phyloP scores from a whole-genome alignment of 1,284 basidiomycete genomes.

The Apiotrichum porosum region DNA sequence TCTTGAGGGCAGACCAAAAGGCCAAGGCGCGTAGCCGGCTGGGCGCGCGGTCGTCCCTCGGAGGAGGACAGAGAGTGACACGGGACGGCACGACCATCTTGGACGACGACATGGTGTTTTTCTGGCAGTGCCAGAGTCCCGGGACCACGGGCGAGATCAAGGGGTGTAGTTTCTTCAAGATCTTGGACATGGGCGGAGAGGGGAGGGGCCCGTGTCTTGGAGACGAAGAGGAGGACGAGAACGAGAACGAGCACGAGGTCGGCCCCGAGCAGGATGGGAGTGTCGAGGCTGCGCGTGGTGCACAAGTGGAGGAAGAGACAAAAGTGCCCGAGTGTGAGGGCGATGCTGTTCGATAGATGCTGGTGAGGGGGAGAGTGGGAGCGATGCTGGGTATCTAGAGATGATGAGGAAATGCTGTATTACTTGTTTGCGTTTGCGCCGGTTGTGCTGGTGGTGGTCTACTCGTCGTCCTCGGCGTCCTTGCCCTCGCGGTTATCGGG shows the following conservation, averaged over 20 bases:
- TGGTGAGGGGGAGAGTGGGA: no score
- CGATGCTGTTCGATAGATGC: no score
- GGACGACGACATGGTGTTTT: slow-evolving; percentile 57
- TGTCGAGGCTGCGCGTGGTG: no score
- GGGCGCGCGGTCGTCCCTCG: background rate
- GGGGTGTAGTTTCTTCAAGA: slow-evolving; percentile 73
- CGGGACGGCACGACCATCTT: slow-evolving; percentile 11
- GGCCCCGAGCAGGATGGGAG: no score
- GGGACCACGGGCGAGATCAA: slow-evolving; percentile 72
- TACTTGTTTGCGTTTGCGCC: background rate
- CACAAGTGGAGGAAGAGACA: no score
- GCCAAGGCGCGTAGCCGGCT: slow-evolving; percentile 36
- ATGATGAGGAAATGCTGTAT: no score
- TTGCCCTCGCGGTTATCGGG: slow-evolving; percentile 31
- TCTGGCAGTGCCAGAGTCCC: slow-evolving; percentile 81
- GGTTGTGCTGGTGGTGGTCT: slow-evolving; percentile 1
- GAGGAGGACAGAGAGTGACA: no score
- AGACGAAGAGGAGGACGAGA: slow-evolving; percentile 7
- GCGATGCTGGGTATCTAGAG: background rate
- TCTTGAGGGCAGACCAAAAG: slow-evolving; percentile 36
- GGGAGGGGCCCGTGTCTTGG: slow-evolving; percentile 54
- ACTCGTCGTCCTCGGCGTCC: slow-evolving; percentile 9
- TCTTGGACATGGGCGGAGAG: slow-evolving; percentile 70
- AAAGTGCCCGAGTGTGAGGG: no score
- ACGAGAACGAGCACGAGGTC: background rate